phyloP scores from a whole-genome alignment of 371 early-diverging fungal species.

The Sporodiniella umbellata region DNA sequence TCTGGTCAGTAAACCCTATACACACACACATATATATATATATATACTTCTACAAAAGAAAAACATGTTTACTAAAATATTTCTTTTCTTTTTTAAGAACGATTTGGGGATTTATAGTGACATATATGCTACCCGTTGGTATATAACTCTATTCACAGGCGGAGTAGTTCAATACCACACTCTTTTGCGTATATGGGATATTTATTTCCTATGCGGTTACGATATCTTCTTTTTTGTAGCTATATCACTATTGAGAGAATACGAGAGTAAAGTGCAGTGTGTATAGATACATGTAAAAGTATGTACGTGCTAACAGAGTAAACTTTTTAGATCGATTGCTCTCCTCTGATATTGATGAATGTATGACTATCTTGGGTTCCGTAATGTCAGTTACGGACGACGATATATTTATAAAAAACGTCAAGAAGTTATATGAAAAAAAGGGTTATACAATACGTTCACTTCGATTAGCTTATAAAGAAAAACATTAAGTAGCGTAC shows the following conservation, averaged over 20 bases:
- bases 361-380: constrained; percentile 49
- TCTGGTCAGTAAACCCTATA: constrained; percentile 40
- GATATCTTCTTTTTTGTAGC: constrained; percentile 60
- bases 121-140: constrained; percentile 64
- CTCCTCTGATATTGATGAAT: constrained; percentile 45
- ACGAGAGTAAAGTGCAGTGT: constrained; percentile 40
- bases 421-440: constrained; percentile 36
- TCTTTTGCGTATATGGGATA: constrained; percentile 61
- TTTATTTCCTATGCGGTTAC: constrained; percentile 54
- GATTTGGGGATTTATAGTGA: constrained; percentile 47
- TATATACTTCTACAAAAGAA: no score
- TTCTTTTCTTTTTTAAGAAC: no score
- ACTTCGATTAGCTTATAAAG: constrained; percentile 19
- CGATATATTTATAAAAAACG: constrained; percentile 40
- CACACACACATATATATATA: no score
- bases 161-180: constrained; percentile 59
- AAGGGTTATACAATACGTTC: constrained; percentile 3
- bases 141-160: constrained; percentile 60
- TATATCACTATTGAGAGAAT: constrained; percentile 47
- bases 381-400: constrained; percentile 54
- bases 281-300: no score
- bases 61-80: no score
- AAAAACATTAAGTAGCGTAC: neutral
- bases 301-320: neutral
- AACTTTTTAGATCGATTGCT: constrained; percentile 30